Conservation (phyloP, 2,329 filamentous ascomycete species). For the Diaporthe sp. region DNA sequence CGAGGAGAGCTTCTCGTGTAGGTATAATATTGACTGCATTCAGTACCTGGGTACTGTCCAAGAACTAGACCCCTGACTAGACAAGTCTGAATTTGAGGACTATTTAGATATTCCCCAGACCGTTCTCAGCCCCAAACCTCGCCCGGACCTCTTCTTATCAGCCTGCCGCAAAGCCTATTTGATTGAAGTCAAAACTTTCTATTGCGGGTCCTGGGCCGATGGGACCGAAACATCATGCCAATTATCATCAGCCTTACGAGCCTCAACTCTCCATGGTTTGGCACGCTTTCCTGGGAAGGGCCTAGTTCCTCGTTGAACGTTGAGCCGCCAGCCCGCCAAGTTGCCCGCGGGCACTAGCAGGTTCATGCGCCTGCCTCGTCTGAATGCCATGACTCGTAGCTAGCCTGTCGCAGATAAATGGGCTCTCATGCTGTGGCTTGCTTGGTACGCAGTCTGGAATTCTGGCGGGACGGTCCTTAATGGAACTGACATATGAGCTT, state of each 20-base stretch:
- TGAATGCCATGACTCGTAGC: not conserved
- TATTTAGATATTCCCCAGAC: not conserved
- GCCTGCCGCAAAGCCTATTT: not conserved
- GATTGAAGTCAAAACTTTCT: not conserved
- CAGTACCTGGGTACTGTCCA: not conserved
- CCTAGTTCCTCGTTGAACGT: not conserved
- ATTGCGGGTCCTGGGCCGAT: not conserved
- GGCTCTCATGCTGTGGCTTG: not conserved
- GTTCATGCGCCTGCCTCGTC: not conserved
- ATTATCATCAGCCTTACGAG: not conserved
- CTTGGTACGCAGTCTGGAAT: not conserved
- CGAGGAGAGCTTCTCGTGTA: not conserved
- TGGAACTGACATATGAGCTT: conserved; percentile 1
- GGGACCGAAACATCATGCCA: not conserved
- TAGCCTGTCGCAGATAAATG: conserved; percentile 13
- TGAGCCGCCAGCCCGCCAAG: not conserved
- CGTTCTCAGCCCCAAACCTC: not conserved
- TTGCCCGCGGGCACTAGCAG: not conserved
- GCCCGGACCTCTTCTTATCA: conserved; percentile 1
- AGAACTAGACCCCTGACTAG: conserved; percentile 5
- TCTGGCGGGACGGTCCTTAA: conserved; percentile 1
- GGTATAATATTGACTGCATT: not conserved
- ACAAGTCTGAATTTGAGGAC: not conserved
- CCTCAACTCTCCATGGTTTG: not conserved
- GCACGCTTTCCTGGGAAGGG: not conserved